These are phyloP conservation scores for Fomitopsis serialis DNA, from an alignment of 768 basidiomycete genomes.

Conservation along the genomic window DNA sequence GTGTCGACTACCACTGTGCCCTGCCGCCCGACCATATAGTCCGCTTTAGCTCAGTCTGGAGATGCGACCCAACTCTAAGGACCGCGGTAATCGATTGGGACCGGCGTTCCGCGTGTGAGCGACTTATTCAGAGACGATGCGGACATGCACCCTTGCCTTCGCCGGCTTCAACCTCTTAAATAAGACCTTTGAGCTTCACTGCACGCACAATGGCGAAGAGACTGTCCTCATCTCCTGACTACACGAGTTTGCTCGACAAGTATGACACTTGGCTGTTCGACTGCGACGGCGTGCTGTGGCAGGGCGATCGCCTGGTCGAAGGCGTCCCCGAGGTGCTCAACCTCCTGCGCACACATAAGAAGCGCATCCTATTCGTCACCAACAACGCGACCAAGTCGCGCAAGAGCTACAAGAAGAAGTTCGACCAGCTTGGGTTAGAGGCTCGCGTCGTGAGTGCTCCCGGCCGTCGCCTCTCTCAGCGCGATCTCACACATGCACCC, in stretches of 20 bases:
- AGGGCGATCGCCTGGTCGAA: conserved; percentile 73
- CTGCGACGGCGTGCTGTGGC: conserved; percentile 95
- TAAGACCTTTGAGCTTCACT: too few species aligned
- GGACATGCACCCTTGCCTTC: too few species aligned
- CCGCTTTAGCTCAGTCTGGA: too few species aligned
- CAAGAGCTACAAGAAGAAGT: conserved; percentile 81
- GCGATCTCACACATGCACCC: background rate
- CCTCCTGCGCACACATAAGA: conserved; percentile 67
- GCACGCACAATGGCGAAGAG: conserved; percentile 15
- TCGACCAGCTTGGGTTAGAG: conserved; percentile 84
- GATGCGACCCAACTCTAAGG: too few species aligned
- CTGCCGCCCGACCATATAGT: too few species aligned
- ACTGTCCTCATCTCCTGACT: conserved; percentile 21
- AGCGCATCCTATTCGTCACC: conserved; percentile 87
- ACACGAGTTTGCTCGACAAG: conserved; percentile 38
- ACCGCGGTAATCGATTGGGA: background rate
- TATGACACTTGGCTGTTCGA: conserved; percentile 97
- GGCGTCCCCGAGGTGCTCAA: conserved; percentile 73
- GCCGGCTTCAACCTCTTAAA: too few species aligned
- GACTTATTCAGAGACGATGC: too few species aligned
- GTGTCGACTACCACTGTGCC: too few species aligned
- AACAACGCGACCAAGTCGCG: conserved; percentile 97
- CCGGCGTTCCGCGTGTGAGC: background rate
- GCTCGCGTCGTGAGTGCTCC: conserved; percentile 68
- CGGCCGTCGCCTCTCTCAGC: background rate